These are phyloP conservation scores for Geotrichum restrictum DNA, from an alignment of 1,139 yeast species.

Conservation along the genomic window DNA sequence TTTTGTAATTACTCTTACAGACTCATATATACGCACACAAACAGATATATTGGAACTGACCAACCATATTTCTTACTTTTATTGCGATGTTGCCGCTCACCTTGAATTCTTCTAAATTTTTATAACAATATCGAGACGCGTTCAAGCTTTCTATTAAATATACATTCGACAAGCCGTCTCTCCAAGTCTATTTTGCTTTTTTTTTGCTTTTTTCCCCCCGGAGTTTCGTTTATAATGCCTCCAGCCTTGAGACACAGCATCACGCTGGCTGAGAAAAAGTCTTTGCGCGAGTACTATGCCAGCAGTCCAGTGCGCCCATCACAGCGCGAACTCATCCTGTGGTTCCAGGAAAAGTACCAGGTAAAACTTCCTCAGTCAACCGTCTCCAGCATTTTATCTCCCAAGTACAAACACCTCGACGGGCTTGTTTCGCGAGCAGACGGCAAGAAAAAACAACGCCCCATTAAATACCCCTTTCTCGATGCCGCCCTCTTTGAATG, in stretches of 20 bases:
- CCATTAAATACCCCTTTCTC: conserved; percentile 16
- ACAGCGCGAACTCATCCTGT: conserved; percentile 17
- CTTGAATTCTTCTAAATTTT: not conserved
- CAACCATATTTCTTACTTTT: conserved; percentile 2
- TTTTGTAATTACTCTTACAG: not conserved
- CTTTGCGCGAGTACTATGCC: conserved; percentile 18
- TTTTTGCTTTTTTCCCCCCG: no score
- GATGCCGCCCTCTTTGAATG: conserved; percentile 20
- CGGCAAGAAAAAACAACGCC: conserved; percentile 18
- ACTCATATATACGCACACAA: not conserved
- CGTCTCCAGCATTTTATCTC: conserved; percentile 18
- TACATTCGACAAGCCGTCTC: no score
- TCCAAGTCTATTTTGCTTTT: no score
- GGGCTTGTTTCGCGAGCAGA: conserved; percentile 20
- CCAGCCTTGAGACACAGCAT: conserved; percentile 19
- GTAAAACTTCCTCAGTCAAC: conserved; percentile 20
- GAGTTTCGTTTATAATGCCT: conserved; percentile 7
- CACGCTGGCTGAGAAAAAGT: conserved; percentile 20
- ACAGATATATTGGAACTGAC: not conserved
- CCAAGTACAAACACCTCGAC: conserved; percentile 17
- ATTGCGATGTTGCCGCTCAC: conserved; percentile 3
- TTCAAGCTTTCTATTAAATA: no score
- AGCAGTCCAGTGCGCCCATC: conserved; percentile 17
- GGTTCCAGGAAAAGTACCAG: conserved; percentile 21
- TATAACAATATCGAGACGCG: conserved; percentile 15